A percentile compares a stretch with the other conserved stretches of the same genome.
These are phyloP conservation scores for Aristolochia fimbriata DNA, from an alignment of 164 flowering plant species.

Conservation along the genomic window DNA sequence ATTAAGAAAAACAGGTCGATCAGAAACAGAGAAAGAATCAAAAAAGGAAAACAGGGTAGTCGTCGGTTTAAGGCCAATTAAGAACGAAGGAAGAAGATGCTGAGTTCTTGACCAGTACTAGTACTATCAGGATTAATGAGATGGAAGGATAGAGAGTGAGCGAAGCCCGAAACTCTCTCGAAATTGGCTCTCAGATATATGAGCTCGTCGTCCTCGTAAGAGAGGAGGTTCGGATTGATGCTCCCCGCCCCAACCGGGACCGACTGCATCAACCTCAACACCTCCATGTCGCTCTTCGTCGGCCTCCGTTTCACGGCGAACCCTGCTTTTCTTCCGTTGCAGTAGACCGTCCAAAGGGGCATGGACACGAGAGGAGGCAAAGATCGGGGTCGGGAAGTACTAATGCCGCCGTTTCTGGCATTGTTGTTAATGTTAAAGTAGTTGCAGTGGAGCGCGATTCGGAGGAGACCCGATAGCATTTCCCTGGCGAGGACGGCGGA, in stretches of 20 bases:
- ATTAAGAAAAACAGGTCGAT: too few species aligned
- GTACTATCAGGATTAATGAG: slow-evolving; percentile 56
- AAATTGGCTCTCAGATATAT: slow-evolving; percentile 74
- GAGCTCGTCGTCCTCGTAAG: slow-evolving; percentile 9
- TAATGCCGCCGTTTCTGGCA: too few species aligned
- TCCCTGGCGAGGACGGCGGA: slow-evolving; percentile 54
- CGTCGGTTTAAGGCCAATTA: too few species aligned
- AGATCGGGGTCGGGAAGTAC: too few species aligned
- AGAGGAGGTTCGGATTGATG: neutral
- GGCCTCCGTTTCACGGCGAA: slow-evolving; percentile 39
- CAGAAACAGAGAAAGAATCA: too few species aligned
- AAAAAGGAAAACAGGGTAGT: too few species aligned
- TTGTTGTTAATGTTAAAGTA: too few species aligned
- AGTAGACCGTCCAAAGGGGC: slow-evolving; percentile 62
- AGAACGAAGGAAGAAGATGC: slow-evolving; percentile 73
- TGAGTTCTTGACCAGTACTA: slow-evolving; percentile 68
- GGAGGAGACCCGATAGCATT: slow-evolving; percentile 57
- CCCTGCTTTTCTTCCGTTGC: slow-evolving; percentile 63
- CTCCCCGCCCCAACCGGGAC: slow-evolving; percentile 1
- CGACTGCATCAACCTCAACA: slow-evolving; percentile 4
- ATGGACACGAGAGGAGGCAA: slow-evolving; percentile 44
- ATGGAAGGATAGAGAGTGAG: slow-evolving; percentile 75
- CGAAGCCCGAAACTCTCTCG: slow-evolving; percentile 58
- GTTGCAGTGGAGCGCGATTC: slow-evolving; percentile 61
- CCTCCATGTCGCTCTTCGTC: slow-evolving; percentile 1